Evolutionary conservation across 148 eudicot genomes (phyloP).

Genomic region (Hydrangea macrophylla): DNA sequence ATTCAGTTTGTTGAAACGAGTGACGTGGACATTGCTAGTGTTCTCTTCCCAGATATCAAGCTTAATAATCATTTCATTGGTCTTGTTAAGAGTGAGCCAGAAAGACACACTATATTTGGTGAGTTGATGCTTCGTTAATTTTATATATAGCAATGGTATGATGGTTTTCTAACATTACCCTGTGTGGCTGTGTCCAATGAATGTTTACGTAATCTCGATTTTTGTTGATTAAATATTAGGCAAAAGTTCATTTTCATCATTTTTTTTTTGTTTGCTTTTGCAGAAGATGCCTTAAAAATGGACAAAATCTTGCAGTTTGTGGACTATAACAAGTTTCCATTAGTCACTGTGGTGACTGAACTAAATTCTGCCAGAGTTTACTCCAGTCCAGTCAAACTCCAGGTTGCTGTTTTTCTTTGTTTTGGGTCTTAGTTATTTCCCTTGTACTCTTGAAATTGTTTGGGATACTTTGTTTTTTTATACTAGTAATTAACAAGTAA

Average conservation of each 20-base stretch:
- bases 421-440: not conserved
- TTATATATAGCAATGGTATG: too few relatives aligned
- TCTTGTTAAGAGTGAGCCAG: slow-evolving; percentile 87
- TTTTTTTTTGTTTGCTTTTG: slow-evolving; percentile 31
- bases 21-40: slow-evolving; percentile 49
- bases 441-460: not conserved
- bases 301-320: slow-evolving; percentile 71
- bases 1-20: slow-evolving; percentile 82
- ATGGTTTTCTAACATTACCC: too few relatives aligned
- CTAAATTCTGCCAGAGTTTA: slow-evolving; percentile 73
- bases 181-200: too few relatives aligned
- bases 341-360: slow-evolving; percentile 78
- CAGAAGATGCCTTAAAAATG: slow-evolving; percentile 60
- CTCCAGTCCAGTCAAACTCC: slow-evolving; percentile 59
- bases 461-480: not conserved
- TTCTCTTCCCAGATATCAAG: slow-evolving; percentile 53
- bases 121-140: slow-evolving; percentile 27
- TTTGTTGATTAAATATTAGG: too few relatives aligned
- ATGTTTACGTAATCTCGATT: too few relatives aligned
- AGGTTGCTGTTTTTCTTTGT: slow-evolving; percentile 51
- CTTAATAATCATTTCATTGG: slow-evolving; percentile 50
- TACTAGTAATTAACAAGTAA: not conserved
- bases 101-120: slow-evolving; percentile 74
- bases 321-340: slow-evolving; percentile 79
- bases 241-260: not conserved